Percentiles rank a stretch among this genome's conserved stretches.
These are phyloP conservation scores for Penicillium robsamsonii DNA, from an alignment of 495 filamentous ascomycete species.

Conservation along the genomic window DNA sequence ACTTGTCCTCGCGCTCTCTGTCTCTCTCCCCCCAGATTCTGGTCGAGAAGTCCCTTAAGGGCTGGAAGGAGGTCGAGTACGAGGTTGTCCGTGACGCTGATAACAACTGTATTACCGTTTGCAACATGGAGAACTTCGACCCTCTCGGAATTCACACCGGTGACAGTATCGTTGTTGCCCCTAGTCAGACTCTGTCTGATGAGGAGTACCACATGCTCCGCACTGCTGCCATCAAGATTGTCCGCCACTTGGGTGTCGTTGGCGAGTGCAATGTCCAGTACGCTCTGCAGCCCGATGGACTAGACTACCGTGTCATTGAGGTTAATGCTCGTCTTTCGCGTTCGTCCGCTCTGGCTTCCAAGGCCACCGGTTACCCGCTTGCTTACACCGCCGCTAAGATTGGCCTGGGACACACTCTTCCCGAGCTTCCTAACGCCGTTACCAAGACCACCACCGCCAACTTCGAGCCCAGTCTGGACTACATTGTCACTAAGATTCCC, in stretches of 20 bases:
- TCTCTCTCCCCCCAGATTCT: constrained; percentile 96
- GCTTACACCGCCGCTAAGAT: constrained; percentile 98
- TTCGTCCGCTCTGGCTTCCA: constrained; percentile 92
- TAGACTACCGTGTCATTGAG: constrained; percentile 97
- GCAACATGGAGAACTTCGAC: constrained; percentile 99
- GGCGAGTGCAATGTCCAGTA: constrained; percentile 99
- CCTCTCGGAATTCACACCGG: constrained; percentile 95
- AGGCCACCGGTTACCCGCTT: constrained; percentile 94
- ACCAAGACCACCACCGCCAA: constrained; percentile 98
- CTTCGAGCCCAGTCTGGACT: constrained; percentile 95
- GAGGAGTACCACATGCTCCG: constrained; percentile 99
- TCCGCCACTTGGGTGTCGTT: constrained; percentile 90
- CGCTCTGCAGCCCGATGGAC: constrained; percentile 87
- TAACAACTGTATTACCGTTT: constrained; percentile 98
- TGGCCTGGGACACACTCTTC: constrained; percentile 87
- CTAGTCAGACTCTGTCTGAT: constrained; percentile 91
- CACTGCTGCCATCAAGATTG: constrained; percentile 92
- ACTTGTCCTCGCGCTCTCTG: constrained; percentile 87
- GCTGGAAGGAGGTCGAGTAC: constrained; percentile 99
- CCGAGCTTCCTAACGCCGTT: constrained; percentile 93
- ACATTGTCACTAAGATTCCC: constrained; percentile 97
- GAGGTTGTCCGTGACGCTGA: constrained; percentile 91
- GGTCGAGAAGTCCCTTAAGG: constrained; percentile 98
- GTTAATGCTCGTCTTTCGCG: constrained; percentile 95
- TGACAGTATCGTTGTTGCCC: constrained; percentile 95